These are phyloP conservation scores for Gorgonomyces haynaldii DNA, from an alignment of 192 early-diverging fungal genomes.

Conservation along the genomic window DNA sequence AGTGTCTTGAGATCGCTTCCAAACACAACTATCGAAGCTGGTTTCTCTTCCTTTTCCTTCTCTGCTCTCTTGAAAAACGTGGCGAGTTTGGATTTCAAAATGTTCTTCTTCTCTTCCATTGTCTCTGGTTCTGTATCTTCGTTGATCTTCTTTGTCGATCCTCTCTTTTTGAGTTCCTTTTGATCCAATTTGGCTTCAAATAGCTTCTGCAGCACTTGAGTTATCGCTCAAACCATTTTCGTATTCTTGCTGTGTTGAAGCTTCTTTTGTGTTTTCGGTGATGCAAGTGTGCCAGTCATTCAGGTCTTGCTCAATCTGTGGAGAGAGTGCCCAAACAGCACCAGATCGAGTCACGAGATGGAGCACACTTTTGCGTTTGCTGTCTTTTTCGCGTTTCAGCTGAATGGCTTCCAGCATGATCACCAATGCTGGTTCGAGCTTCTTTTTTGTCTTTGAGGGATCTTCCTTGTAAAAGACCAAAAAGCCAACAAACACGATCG, in stretches of 20 bases:
- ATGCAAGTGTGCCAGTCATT: conserved; percentile 28
- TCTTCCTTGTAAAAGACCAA: conserved; percentile 39
- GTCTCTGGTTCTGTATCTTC: neutral
- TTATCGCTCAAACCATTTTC: conserved; percentile 8
- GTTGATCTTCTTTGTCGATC: no score
- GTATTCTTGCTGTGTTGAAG: conserved; percentile 22
- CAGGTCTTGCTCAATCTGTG: conserved; percentile 21
- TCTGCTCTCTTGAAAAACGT: neutral
- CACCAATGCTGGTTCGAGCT: conserved; percentile 20
- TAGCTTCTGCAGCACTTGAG: neutral
- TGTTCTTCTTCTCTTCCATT: conserved; percentile 7
- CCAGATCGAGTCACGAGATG: conserved; percentile 12
- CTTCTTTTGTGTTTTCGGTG: conserved; percentile 19
- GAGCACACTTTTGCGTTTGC: conserved; percentile 29
- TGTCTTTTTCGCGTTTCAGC: conserved; percentile 26
- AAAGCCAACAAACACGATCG: conserved; percentile 34
- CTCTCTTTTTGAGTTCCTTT: neutral
- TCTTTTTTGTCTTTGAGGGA: conserved; percentile 14
- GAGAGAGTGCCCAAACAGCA: conserved; percentile 17
- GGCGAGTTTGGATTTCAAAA: conserved; percentile 13
- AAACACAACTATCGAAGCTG: no score
- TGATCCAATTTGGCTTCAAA: conserved; percentile 1
- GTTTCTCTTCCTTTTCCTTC: no score
- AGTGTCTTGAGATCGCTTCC: conserved; percentile 29
- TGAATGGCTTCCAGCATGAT: conserved; percentile 16